Evolutionary conservation across 1,139 yeast species (phyloP).

Genomic region (Yamadazyma siamensis): DNA sequence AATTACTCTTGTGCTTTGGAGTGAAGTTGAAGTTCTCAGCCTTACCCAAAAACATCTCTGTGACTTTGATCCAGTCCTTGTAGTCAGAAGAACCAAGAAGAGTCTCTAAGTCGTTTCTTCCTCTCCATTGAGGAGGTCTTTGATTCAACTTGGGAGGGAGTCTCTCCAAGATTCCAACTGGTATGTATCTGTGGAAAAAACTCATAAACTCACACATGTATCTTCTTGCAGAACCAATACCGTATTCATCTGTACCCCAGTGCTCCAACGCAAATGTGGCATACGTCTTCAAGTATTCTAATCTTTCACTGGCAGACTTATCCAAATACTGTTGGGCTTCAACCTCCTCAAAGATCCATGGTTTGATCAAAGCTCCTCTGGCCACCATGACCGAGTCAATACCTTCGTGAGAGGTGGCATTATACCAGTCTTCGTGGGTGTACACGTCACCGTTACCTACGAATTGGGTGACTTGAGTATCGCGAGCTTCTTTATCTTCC

Average conservation of each 20-base stretch:
- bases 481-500: slow-evolving; percentile 53
- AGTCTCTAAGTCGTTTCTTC: slow-evolving; percentile 93
- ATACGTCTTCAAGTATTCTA: slow-evolving; percentile 66
- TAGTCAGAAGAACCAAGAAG: slow-evolving; percentile 81
- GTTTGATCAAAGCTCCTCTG: slow-evolving; percentile 94
- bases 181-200: slow-evolving; percentile 91
- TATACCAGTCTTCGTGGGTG: slow-evolving; percentile 86
- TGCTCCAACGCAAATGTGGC: slow-evolving; percentile 85
- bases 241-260: slow-evolving; percentile 98
- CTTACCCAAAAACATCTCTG: slow-evolving; percentile 95
- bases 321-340: slow-evolving; percentile 87
- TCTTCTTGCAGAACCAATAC: slow-evolving; percentile 82
- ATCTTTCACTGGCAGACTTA: slow-evolving; percentile 84
- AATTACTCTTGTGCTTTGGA: slow-evolving; percentile 93
- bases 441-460: slow-evolving; percentile 94
- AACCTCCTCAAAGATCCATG: slow-evolving; percentile 97
- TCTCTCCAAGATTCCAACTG: slow-evolving; percentile 86
- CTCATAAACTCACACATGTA: slow-evolving; percentile 93
- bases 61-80: slow-evolving; percentile 91
- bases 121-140: slow-evolving; percentile 91
- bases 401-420: slow-evolving; percentile 63
- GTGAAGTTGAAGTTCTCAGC: slow-evolving; percentile 71
- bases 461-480: slow-evolving; percentile 50
- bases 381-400: slow-evolving; percentile 97
- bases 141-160: slow-evolving; percentile 88